Conservation (phyloP, 2,329 filamentous ascomycete species). For the Monascus ruber region DNA sequence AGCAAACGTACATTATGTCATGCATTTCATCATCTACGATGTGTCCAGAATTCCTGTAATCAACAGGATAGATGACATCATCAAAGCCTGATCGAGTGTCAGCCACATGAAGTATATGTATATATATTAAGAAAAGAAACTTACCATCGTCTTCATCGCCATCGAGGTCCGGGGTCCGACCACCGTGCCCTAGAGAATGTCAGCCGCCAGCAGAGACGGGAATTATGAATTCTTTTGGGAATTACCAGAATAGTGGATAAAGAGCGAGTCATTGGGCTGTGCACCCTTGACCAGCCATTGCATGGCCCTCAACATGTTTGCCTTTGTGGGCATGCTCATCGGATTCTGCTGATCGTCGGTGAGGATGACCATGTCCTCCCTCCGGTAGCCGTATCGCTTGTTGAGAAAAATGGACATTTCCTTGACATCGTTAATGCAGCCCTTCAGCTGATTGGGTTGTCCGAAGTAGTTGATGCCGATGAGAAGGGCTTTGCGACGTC, state of each 20-base stretch:
- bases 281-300: slow-evolving; percentile 98
- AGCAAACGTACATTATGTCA: slow-evolving; percentile 42
- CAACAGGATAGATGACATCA: slow-evolving; percentile 68
- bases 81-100: slow-evolving; percentile 43
- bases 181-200: slow-evolving; percentile 51
- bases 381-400: slow-evolving; percentile 75
- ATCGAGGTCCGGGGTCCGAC: slow-evolving; percentile 60
- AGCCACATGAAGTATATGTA: too few species aligned
- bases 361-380: slow-evolving; percentile 93
- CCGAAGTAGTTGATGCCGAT: slow-evolving; percentile 96
- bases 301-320: slow-evolving; percentile 91
- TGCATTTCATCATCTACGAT: slow-evolving; percentile 74
- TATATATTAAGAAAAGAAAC: background rate
- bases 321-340: slow-evolving; percentile 93
- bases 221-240: background rate
- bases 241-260: slow-evolving; percentile 89
- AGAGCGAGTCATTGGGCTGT: slow-evolving; percentile 80
- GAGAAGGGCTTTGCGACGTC: slow-evolving; percentile 73
- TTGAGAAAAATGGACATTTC: slow-evolving; percentile 90
- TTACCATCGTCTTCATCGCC: slow-evolving; percentile 61
- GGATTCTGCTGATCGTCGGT: slow-evolving; percentile 94
- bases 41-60: slow-evolving; percentile 57
- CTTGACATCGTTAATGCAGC: slow-evolving; percentile 94
- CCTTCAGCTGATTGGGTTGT: slow-evolving; percentile 74
- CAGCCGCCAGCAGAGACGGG: background rate